Conservation (phyloP, 371 early-diverging fungal genomes). For the Mortierella sp. region DNA sequence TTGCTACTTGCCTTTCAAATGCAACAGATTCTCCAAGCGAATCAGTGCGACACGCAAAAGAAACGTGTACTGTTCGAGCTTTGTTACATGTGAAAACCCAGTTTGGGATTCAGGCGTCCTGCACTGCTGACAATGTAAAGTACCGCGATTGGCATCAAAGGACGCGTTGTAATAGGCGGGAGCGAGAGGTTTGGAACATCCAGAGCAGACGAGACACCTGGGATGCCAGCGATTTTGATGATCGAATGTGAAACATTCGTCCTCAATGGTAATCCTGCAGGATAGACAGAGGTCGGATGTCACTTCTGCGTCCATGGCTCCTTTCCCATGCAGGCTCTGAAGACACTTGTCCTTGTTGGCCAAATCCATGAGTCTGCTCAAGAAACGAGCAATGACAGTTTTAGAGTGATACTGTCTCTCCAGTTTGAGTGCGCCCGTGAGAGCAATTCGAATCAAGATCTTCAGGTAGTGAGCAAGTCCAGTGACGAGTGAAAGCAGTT, state of each 20-base stretch:
- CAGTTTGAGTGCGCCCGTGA: conserved; percentile 88
- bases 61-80: conserved; percentile 91
- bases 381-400: conserved; percentile 63
- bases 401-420: conserved; percentile 54
- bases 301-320: conserved; percentile 63
- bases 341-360: conserved; percentile 61
- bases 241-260: conserved; percentile 81
- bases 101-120: conserved; percentile 56
- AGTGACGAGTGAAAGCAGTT: conserved; percentile 90
- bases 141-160: conserved; percentile 56
- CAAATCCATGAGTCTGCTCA: conserved; percentile 65
- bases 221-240: conserved; percentile 81
- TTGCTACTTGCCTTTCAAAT: conserved; percentile 66
- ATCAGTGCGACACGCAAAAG: conserved; percentile 87
- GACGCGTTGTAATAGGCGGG: conserved; percentile 61
- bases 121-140: conserved; percentile 67
- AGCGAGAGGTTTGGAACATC: conserved; percentile 68
- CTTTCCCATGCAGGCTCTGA: conserved; percentile 40
- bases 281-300: conserved; percentile 83
- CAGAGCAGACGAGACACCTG: conserved; percentile 79
- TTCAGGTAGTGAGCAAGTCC: conserved; percentile 94
- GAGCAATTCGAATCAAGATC: conserved; percentile 86
- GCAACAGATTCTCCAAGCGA: conserved; percentile 81
- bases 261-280: conserved; percentile 86
- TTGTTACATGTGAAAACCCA: conserved; percentile 82